Conservation (phyloP, 495 filamentous ascomycete species). For the Lasiosphaeria miniovina region DNA sequence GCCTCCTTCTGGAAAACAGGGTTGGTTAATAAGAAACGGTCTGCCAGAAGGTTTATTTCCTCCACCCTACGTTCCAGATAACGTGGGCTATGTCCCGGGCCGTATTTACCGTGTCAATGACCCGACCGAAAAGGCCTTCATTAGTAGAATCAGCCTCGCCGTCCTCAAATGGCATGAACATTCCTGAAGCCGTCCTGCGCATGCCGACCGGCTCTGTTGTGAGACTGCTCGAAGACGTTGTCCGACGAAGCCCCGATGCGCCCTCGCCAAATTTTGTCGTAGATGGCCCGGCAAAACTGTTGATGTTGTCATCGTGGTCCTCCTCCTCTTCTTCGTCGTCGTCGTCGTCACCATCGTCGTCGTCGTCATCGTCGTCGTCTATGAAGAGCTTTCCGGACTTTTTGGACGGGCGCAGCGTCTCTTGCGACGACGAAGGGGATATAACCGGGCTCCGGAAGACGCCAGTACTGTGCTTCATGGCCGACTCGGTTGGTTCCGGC, state of each 20-base stretch:
- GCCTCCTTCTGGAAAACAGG: conserved; percentile 36
- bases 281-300: conserved; percentile 12
- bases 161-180: conserved; percentile 82
- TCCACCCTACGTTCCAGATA: conserved; percentile 98
- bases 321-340: conserved; percentile 71
- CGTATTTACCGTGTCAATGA: conserved; percentile 94
- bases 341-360: conserved; percentile 64
- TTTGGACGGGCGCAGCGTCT: conserved; percentile 69
- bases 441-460: conserved; percentile 49
- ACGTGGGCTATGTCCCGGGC: conserved; percentile 94
- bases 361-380: conserved; percentile 40
- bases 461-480: conserved; percentile 50
- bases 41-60: conserved; percentile 50
- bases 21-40: conserved; percentile 35
- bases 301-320: conserved; percentile 44
- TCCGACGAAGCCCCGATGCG: conserved; percentile 30
- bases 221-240: conserved; percentile 34
- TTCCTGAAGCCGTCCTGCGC: conserved; percentile 71
- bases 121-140: conserved; percentile 66
- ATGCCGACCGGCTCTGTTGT: conserved; percentile 52
- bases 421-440: conserved; percentile 68
- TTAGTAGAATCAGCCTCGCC: conserved; percentile 57
- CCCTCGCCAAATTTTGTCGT: conserved; percentile 11
- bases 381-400: conserved; percentile 69
- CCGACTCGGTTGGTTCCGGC: conserved; percentile 62